Evolutionary conservation across 768 basidiomycete genomes (phyloP).

Genomic region (Phaeotremella skinneri): DNA sequence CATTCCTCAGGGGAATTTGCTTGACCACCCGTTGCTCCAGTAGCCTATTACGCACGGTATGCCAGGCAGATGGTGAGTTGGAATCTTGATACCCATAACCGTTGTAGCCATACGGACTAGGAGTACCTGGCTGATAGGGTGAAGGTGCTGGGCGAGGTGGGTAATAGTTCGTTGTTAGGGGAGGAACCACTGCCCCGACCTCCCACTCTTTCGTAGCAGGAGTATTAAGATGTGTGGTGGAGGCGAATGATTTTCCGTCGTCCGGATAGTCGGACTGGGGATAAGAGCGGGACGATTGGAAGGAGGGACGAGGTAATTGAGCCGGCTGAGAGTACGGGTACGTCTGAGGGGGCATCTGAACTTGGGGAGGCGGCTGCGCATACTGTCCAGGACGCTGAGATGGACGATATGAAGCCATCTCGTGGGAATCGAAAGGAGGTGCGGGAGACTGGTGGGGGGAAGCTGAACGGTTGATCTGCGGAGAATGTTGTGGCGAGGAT

Average conservation of each 20-base stretch:
- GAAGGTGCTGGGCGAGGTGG: constrained; percentile 22
- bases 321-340: neutral
- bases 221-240: constrained; percentile 35
- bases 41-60: constrained; percentile 38
- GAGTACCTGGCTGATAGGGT: neutral
- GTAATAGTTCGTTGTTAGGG: constrained; percentile 14
- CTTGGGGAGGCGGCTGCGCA: neutral
- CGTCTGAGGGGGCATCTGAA: neutral
- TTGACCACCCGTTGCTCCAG: constrained; percentile 42
- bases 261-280: constrained; percentile 30
- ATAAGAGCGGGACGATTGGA: constrained; percentile 28
- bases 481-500: neutral
- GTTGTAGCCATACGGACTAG: neutral
- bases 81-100: neutral
- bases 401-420: constrained; percentile 15
- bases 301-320: constrained; percentile 21
- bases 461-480: constrained; percentile 7
- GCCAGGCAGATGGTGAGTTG: constrained; percentile 32
- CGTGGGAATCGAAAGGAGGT: constrained; percentile 12
- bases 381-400: constrained; percentile 1
- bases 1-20: constrained; percentile 74
- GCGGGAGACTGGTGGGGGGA: constrained; percentile 10
- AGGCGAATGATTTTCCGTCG: constrained; percentile 37
- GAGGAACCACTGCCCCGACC: constrained; percentile 31
- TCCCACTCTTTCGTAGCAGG: constrained; percentile 38